Base-by-base conservation (phyloP, 441 rosid genomes). In the Corymbia calophylla region DNA sequence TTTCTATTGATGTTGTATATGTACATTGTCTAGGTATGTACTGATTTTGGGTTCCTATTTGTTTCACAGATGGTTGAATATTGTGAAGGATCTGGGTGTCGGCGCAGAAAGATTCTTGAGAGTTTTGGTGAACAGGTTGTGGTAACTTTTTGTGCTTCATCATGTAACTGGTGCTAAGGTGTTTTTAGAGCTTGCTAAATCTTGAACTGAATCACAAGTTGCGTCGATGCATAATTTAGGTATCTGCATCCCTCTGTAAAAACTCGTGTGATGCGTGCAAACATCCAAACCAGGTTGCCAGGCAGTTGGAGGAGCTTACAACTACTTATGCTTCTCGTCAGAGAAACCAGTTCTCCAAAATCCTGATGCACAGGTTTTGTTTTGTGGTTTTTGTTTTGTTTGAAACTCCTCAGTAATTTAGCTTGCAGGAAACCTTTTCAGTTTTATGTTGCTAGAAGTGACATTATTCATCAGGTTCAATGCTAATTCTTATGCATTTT, bases 41-140 rank as follows among this genome's bases (percentile, higher is more conserved):
- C 84, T 77, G 90, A 84, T 92, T 92, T 87, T 88, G 53, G 81
- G 90, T 64, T 64, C 88, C 92, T 88, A 87, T 64, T 7, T 17
- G 84, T 77, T 51, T 1, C 44, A 82, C 94, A 97, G 99, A 95
- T 98, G 94, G 93, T 97, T 91, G 95, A 94, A 88, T 98, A 97
- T 91, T 98, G 99, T 70, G 99, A 96, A 93, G 93, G 94, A 93
- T 92, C 98, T 91, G 98, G 99, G 90, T 97, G 99, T 92, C 97
- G 99, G 86, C 93, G 99, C 92, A 95, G 94, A 94, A 98, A 94
- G 91, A 94, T 98, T 92, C 97, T 98, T 53, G 96, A 98, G 90
- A 93, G 97, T 94, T 97, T 98, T 92, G 99, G 99, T 86, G 99
- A 97, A 92, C 95, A 96, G 99, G 99, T 96, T 90, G 64, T 53